Evolutionary conservation across 129 eudicot species (phyloP), one percentile per base, ranked within the genome.

Genomic region (Tagetes patula): DNA sequence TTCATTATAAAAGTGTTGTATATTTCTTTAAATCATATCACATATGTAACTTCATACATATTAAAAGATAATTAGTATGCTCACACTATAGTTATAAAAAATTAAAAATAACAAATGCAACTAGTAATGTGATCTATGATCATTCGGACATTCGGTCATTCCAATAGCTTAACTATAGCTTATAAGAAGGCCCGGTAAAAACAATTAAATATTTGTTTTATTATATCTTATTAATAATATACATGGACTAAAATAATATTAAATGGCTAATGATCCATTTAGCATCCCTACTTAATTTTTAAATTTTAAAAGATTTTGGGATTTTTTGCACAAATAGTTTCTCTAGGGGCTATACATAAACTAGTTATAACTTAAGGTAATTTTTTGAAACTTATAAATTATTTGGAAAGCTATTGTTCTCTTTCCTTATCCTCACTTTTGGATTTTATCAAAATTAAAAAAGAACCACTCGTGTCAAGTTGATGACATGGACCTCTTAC

Each of bases 401-500:
- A 62, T 38, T 40, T 36, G 52, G 71, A 77, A 47, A 14, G 40
- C 76, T 71, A 61, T 70, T 53, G 71, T 27, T 60, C 45, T 30
- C 69, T 70, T 77, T 77, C 81, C 81, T 77, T 77, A 77, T 77
- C 81, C 70, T 31, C 20, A 70, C 43, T 67, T 61, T 70, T 62
- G 81, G 45, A 77, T 59, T 62, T 77, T 70, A 61, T 70, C 71
- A 61, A 62, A 70, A 77, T 77, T 48, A 39, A 77, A 77, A 59
- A 70, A 61, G 81, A 77, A 54, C 76, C 81, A 77, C 81, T 77
- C 76, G 76, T 77, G 81, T 39, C 81, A 77, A 47, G 54, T 61
- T 58, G 56, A 69, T 77, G 81, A 77, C 76, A 3, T 77, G 81
- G 65, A 60, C 81, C 71, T 37, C 34, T 70, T 4, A 77, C 0